Percentiles rank a stretch among this genome's conserved stretches.
phyloP scores from a whole-genome alignment of 139 green algal genomes.

The Tetradesmus lagerheimii region DNA sequence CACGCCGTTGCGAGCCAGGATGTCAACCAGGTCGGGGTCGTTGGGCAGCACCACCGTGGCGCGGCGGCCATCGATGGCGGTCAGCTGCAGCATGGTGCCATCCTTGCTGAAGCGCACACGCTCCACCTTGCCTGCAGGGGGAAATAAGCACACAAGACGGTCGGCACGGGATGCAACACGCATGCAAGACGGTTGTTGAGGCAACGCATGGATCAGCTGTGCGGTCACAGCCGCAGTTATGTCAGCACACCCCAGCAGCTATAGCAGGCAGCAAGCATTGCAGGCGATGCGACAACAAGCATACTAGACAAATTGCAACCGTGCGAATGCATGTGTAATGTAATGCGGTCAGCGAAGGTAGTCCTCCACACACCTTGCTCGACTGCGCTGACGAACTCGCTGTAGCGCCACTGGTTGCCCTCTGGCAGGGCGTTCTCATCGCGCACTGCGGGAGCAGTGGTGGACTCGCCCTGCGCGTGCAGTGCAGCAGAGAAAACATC shows the following conservation, averaged over 20 bases:
- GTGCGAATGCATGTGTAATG: background rate
- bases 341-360: background rate
- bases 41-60: conserved; percentile 86
- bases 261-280: too few relatives aligned
- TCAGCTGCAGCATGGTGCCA: conserved; percentile 87
- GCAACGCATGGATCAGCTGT: too few relatives aligned
- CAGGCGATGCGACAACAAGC: too few relatives aligned
- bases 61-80: conserved; percentile 82
- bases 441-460: conserved; percentile 59
- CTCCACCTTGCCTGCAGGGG: conserved; percentile 95
- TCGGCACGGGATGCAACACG: too few relatives aligned
- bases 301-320: background rate
- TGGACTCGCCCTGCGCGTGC: background rate
- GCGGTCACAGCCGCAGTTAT: too few relatives aligned
- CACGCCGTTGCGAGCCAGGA: conserved; percentile 88
- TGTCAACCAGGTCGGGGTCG: conserved; percentile 90
- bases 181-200: too few relatives aligned
- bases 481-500: background rate
- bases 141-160: background rate
- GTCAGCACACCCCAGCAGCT: too few relatives aligned
- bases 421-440: conserved; percentile 85
- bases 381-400: conserved; percentile 97
- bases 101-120: conserved; percentile 99
- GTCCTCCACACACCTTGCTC: conserved; percentile 43
- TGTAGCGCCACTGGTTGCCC: conserved; percentile 98